phyloP scores from a whole-genome alignment of 306 rosid genomes.

The Cicer arietinum region DNA sequence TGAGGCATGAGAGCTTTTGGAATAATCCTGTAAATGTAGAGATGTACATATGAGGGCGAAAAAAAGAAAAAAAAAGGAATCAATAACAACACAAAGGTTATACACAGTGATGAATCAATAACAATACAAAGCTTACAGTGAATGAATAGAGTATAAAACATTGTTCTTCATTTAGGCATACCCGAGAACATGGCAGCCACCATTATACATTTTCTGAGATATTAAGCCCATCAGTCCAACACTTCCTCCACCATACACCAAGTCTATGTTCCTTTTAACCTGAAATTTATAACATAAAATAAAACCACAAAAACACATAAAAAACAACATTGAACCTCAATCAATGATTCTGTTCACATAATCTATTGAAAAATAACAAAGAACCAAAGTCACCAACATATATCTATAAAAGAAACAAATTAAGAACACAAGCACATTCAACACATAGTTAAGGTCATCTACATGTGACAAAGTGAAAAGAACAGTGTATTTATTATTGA shows the following conservation, averaged over 20 bases:
- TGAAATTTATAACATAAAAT: slow-evolving; percentile 49
- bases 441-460: not conserved
- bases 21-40: slow-evolving; percentile 70
- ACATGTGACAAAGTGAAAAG: slow-evolving; percentile 11
- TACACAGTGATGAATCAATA: slow-evolving; percentile 37
- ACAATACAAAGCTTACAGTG: slow-evolving; percentile 23
- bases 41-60: not conserved
- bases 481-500: not conserved
- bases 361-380: slow-evolving; percentile 3
- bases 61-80: not conserved
- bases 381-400: not conserved
- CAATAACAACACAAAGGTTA: slow-evolving; percentile 38
- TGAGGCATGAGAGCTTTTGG: slow-evolving; percentile 86
- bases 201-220: slow-evolving; percentile 75
- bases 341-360: not conserved
- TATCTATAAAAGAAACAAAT: slow-evolving; percentile 11
- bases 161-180: slow-evolving; percentile 43
- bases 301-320: slow-evolving; percentile 21
- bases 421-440: not conserved
- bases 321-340: slow-evolving; percentile 27
- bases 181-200: slow-evolving; percentile 92
- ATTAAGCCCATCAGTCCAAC: slow-evolving; percentile 86
- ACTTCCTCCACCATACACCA: slow-evolving; percentile 93
- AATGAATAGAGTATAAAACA: slow-evolving; percentile 7
- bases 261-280: slow-evolving; percentile 79